Base-by-base conservation (phyloP, 2,329 filamentous ascomycete species). In the Akanthomyces dipterigenus region DNA sequence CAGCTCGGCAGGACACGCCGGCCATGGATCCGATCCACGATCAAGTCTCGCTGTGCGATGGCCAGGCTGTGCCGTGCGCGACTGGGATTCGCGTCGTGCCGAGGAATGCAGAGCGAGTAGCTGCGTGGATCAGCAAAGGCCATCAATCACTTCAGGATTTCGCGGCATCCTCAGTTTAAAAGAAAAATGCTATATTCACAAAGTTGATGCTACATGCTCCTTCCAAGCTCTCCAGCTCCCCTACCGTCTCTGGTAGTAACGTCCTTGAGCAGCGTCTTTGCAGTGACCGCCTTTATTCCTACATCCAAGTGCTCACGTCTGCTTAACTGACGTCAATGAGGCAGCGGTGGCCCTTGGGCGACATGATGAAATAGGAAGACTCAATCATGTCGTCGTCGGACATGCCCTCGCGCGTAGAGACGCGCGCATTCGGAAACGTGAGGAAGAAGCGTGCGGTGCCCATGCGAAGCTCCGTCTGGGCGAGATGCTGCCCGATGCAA, bases 401-500 rank as follows among this genome's bases (percentile, higher is more conserved):
- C 69, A 75, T 76, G 8, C 69, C 71, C 49, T 76, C 71, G 6
- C 61, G 54, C 1, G 38, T 63, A 14, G 73, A 75, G 8, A 72
- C 61, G 34, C 54, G 68, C 1, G 72, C 69, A 11, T 69, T 68
- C 0, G 75, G 74, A 63, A 78, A 82, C 31, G 77, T 70, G 0
- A 76, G 72, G 66, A 85, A 83, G 69, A 87, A 82, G 7, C 76
- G 71, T 0, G 81, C 79, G 0, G 78, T 73, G 0, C 76, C 80
- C 49, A 83, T 76, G 6, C 82, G 75, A 34, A 86, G 66, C 66
- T 86, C 83, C 71, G 82, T 82, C 20, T 75, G 72, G 0, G 84
- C 83, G 20, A 87, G 73, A 63, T 86, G 82, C 36, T 83, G 71
- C 1, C 84, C 84, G 16, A 88, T 73, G 63, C 84, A 87, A 2